Percentiles rank a stretch among this genome's conserved stretches.
phyloP scores from a whole-genome alignment of 1,284 basidiomycete species.

The Agaricales sp. region DNA sequence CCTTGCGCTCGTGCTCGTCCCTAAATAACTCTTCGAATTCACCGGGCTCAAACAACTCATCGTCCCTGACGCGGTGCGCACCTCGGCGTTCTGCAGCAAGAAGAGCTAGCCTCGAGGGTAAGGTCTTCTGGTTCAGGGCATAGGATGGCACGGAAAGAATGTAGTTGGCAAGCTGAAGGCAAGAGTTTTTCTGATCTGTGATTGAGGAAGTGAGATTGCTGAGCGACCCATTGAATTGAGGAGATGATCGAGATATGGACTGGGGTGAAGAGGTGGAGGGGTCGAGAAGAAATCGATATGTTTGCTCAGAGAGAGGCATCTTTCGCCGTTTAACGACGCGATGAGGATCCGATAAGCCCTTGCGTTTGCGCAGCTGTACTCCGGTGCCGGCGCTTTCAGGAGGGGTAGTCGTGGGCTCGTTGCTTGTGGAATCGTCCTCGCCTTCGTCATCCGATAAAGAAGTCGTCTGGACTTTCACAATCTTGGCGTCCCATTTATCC shows the following conservation, averaged over 20 bases:
- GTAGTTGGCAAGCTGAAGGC: neutral
- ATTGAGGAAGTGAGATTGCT: neutral
- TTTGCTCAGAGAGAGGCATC: neutral
- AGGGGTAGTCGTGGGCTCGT: neutral
- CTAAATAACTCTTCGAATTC: neutral
- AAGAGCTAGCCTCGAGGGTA: constrained; percentile 1
- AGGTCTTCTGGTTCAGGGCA: neutral
- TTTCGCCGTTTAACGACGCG: neutral
- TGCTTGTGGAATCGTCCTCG: neutral
- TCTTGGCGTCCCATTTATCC: constrained; percentile 1
- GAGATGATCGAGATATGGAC: neutral
- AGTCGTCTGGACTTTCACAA: neutral
- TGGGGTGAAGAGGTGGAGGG: constrained; percentile 1
- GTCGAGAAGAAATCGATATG: neutral
- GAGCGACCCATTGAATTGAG: neutral
- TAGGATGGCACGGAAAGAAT: neutral
- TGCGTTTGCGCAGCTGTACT: neutral
- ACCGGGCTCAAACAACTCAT: neutral
- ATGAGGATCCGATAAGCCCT: neutral
- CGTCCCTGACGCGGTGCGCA: neutral
- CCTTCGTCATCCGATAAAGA: neutral
- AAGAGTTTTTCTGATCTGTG: neutral
- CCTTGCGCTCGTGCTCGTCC: neutral
- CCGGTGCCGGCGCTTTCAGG: neutral
- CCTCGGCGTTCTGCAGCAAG: neutral